Percentiles rank a stretch among this genome's conserved stretches.
Conservation (phyloP, 352 stramenopile species). For the Saprolegnia diclina region DNA sequence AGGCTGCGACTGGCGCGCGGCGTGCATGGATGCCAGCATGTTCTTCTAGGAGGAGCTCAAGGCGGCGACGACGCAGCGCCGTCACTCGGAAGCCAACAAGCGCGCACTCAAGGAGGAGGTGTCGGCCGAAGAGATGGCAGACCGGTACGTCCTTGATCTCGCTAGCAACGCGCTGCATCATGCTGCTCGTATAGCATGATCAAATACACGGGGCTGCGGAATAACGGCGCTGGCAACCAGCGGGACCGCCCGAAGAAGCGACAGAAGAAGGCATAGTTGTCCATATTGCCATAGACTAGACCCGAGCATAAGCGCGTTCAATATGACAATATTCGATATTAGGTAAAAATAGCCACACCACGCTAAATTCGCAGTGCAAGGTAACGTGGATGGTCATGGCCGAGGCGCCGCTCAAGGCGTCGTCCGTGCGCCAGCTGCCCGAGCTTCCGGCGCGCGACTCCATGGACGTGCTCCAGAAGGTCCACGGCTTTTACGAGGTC, state of each 20-base stretch:
- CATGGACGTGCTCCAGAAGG: conserved; percentile 16
- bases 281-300: too few relatives aligned
- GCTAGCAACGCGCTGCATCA: not conserved
- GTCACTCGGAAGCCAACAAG: conserved; percentile 57
- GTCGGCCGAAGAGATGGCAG: conserved; percentile 75
- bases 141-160: conserved; percentile 23
- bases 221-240: not conserved
- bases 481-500: conserved; percentile 24
- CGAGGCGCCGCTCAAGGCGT: not conserved
- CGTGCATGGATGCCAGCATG: not conserved
- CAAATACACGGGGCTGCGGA: conserved; percentile 70
- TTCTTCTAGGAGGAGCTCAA: conserved; percentile 57
- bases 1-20: not conserved
- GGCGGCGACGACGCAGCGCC: conserved; percentile 48
- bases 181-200: conserved; percentile 41
- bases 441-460: not conserved
- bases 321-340: too few relatives aligned
- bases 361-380: not conserved
- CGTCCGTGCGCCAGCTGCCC: too few relatives aligned
- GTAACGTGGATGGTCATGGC: not conserved
- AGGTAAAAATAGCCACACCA: not conserved
- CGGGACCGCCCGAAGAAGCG: conserved; percentile 16
- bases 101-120: conserved; percentile 72
- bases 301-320: too few relatives aligned
- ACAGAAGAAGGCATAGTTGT: conserved; percentile 17